A percentile compares a stretch with the other conserved stretches of the same genome.
Conservation (phyloP, 2,329 filamentous ascomycete genomes). For the Monilinia fructigena region DNA sequence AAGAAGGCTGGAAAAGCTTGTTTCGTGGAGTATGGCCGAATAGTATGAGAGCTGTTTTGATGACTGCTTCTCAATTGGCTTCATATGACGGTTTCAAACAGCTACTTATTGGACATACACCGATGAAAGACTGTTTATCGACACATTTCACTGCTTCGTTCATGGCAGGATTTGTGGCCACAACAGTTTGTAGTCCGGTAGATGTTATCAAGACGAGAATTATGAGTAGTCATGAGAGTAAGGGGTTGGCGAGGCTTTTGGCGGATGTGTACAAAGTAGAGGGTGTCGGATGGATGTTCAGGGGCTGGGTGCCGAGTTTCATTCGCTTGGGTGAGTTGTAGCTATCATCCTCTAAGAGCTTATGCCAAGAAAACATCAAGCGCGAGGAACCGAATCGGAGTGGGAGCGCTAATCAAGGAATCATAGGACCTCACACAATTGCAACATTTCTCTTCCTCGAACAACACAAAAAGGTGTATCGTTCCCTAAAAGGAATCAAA, state of each 20-base stretch:
- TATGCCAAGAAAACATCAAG: background rate
- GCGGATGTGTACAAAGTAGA: constrained; percentile 67
- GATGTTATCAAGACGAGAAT: constrained; percentile 88
- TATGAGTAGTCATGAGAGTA: constrained; percentile 65
- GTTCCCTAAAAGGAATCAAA: constrained; percentile 46
- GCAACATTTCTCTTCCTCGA: constrained; percentile 85
- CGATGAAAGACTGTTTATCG: constrained; percentile 64
- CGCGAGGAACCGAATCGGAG: background rate
- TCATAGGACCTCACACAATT: constrained; percentile 70
- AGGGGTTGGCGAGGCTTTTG: constrained; percentile 59
- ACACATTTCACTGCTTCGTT: constrained; percentile 79
- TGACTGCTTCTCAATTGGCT: constrained; percentile 82
- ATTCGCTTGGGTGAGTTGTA: constrained; percentile 47
- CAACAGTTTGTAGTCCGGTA: constrained; percentile 79
- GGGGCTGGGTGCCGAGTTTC: constrained; percentile 82
- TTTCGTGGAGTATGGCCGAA: constrained; percentile 88
- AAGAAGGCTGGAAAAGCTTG: constrained; percentile 73
- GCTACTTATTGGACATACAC: constrained; percentile 63
- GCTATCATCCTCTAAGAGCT: no score
- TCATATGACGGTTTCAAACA: constrained; percentile 82
- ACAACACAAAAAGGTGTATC: constrained; percentile 78
- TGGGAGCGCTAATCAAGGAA: constrained; percentile 8
- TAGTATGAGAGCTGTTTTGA: constrained; percentile 75
- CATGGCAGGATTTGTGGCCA: constrained; percentile 77
- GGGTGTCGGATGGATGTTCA: constrained; percentile 81